Conservation (phyloP, 164 flowering plant genomes). For the Macadamia integrifolia region DNA sequence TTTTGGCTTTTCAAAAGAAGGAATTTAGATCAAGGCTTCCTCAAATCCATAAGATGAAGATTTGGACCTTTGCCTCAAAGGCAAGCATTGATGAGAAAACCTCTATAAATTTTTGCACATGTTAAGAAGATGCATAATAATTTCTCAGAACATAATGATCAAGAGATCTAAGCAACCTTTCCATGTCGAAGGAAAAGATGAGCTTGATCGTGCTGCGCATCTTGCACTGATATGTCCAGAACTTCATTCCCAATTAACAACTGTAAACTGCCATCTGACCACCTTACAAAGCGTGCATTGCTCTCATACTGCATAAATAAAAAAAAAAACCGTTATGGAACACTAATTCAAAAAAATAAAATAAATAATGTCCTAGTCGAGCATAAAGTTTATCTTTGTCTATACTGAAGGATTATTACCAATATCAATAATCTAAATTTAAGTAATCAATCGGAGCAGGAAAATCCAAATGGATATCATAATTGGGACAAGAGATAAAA, state of each 20-base stretch:
- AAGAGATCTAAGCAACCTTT: conserved; percentile 46
- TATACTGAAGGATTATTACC: not conserved
- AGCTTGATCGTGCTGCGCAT: conserved; percentile 88
- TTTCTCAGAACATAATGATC: not conserved
- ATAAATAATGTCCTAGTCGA: not conserved
- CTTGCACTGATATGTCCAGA: conserved; percentile 92
- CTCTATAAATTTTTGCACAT: not conserved
- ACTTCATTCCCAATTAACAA: conserved; percentile 92
- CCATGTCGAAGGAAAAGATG: conserved; percentile 93
- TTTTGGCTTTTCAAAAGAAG: no score
- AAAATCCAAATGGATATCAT: not conserved
- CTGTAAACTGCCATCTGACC: conserved; percentile 99
- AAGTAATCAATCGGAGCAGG: not conserved
- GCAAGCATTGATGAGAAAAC: not conserved
- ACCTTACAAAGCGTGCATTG: conserved; percentile 97
- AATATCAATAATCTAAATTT: not conserved
- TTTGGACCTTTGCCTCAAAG: no score
- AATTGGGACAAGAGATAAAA: not conserved
- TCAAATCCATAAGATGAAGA: no score
- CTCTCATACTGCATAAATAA: conserved; percentile 64
- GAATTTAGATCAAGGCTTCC: no score
- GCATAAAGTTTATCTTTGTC: not conserved
- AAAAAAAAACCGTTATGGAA: not conserved
- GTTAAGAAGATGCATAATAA: not conserved
- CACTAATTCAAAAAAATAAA: not conserved